Percentiles rank a stretch among this genome's conserved stretches.
Evolutionary conservation across 2,329 filamentous ascomycete genomes (phyloP).

Genomic region (Diaporthe longicolla): DNA sequence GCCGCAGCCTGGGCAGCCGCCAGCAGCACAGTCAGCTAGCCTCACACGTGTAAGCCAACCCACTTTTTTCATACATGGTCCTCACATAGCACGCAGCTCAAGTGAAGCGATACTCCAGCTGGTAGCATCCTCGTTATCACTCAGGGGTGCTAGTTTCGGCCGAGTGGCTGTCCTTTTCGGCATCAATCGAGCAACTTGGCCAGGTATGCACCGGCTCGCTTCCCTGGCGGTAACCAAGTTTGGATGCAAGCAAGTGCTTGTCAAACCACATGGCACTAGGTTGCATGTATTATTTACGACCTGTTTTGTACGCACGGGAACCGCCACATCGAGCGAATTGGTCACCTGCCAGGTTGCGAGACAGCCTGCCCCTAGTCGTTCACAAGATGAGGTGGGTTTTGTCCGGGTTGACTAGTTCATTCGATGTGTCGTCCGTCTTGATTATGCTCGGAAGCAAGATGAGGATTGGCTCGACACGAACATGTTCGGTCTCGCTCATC

Average conservation of each 20-base stretch:
- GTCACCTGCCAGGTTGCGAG: not conserved
- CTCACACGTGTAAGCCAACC: not conserved
- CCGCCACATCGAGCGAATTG: not conserved
- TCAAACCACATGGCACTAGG: constrained; percentile 32
- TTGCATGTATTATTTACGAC: not conserved
- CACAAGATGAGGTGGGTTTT: not conserved
- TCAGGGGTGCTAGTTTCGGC: not conserved
- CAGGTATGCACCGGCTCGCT: not conserved
- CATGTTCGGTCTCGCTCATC: not conserved
- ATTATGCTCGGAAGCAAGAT: not conserved
- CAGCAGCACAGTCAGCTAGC: not conserved
- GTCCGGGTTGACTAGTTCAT: not conserved
- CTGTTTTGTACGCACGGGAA: not conserved
- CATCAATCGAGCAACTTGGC: not conserved
- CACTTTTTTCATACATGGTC: not conserved
- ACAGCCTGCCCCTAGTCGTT: not conserved
- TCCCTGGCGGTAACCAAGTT: constrained; percentile 11
- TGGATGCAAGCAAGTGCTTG: constrained; percentile 37
- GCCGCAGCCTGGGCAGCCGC: constrained; percentile 3
- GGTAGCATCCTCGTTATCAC: not conserved
- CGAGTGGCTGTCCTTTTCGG: not conserved
- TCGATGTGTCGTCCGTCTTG: not conserved
- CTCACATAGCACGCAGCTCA: not conserved
- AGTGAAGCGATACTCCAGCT: not conserved
- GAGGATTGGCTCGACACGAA: not conserved